Evolutionary conservation across 2,329 filamentous ascomycete species (phyloP), one percentile per base, ranked within the genome.

Genomic region (Zymoseptoria tritici): DNA sequence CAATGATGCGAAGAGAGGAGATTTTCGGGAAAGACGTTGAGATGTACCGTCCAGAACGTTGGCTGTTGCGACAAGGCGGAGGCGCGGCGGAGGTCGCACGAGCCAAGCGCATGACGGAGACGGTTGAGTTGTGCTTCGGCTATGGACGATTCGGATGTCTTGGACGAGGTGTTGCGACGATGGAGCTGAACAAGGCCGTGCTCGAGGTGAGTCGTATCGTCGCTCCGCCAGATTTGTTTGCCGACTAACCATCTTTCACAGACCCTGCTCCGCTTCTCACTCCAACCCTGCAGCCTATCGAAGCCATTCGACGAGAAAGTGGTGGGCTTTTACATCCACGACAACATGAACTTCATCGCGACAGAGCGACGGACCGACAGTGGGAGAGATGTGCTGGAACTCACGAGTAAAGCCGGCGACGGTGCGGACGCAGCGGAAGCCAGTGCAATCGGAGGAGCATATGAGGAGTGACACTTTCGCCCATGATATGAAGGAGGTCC

Each of bases 141-240:
- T 72, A 70, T 55, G 73, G 73, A 4, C 55, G 73, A 4, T 75
- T 73, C 57, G 73, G 73, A 4, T 75, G 73, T 64, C 61, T 75
- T 2, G 73, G 73, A 6, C 59, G 72, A 19, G 72, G 72, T 5
- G 72, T 75, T 19, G 73, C 73, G 50, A 72, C 66, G 13, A 74
- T 74, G 73, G 73, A 75, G 64, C 54, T 75, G 57, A 74, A 75
- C 66, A 75, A 75, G 61, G 72, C 70, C 9, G 64, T 75, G 31
- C 68, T 73, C 42, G 73, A 75, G 66, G 73, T 74, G 56, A 67
- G 68, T 63, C 9, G 9, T 24, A 7, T 9, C 21, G 24, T 26
- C 11, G 11, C 19, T 55, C n/a, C 24, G 26, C 11, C 5, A 22
- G 16, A 24, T 7, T 49, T 36, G 36, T 19, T 24, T 7, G 50